These are phyloP conservation scores for Pseudocercospora vitis DNA, from an alignment of 2,329 filamentous ascomycete genomes.

Conservation along the genomic window DNA sequence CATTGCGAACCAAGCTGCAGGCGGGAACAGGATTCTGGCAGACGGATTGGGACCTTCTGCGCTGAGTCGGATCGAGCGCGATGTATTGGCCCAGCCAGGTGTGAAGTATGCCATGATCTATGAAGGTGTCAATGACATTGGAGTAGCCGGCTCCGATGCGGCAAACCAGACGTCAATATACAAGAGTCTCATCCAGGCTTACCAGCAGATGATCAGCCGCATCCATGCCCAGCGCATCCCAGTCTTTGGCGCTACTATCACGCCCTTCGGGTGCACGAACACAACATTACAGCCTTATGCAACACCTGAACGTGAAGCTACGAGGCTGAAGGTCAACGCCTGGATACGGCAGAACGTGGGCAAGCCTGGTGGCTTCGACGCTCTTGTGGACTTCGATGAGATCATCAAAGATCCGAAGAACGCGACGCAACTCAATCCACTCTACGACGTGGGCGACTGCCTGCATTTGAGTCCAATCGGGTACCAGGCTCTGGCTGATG, in stretches of 20 bases:
- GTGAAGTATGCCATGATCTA: conserved; percentile 65
- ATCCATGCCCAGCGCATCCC: conserved; percentile 57
- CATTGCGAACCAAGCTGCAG: conserved; percentile 65
- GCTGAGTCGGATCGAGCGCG: conserved; percentile 62
- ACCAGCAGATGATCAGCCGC: conserved; percentile 57
- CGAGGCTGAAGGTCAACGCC: conserved; percentile 58
- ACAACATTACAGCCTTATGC: conserved; percentile 55
- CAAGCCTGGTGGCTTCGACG: conserved; percentile 54
- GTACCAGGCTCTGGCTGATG: conserved; percentile 60
- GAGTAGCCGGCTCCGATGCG: conserved; percentile 48
- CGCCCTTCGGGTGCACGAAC: conserved; percentile 56
- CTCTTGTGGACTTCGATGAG: conserved; percentile 62
- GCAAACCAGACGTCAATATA: conserved; percentile 51
- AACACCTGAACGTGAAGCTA: conserved; percentile 55
- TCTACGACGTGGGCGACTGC: conserved; percentile 64
- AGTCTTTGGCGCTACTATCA: conserved; percentile 65
- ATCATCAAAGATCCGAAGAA: conserved; percentile 55
- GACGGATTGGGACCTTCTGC: conserved; percentile 64
- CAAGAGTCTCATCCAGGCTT: conserved; percentile 57
- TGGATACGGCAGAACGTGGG: conserved; percentile 56
- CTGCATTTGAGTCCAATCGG: conserved; percentile 62
- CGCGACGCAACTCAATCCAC: conserved; percentile 49
- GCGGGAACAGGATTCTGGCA: conserved; percentile 64
- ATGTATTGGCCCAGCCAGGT: conserved; percentile 59
- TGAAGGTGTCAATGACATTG: conserved; percentile 70